A percentile compares a stretch with the other conserved stretches of the same genome.
Conservation (phyloP, 495 filamentous ascomycete species). For the Neohortaea acidophila region DNA sequence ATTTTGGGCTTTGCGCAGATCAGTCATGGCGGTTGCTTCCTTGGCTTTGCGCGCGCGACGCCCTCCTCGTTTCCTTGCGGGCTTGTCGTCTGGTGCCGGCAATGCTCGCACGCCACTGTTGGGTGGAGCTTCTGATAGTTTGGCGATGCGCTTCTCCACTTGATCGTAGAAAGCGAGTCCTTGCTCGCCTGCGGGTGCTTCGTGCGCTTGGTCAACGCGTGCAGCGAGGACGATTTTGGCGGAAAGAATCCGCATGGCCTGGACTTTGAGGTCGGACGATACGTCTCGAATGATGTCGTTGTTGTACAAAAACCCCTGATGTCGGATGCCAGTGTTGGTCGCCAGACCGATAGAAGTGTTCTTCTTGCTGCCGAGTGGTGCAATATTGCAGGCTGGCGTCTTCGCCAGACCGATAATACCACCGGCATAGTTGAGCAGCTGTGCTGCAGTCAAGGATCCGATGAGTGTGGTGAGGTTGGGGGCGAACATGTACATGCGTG, state of each 20-base stretch:
- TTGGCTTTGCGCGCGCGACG: slow-evolving; percentile 86
- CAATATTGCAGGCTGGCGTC: slow-evolving; percentile 82
- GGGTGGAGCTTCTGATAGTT: slow-evolving; percentile 82
- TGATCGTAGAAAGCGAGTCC: slow-evolving; percentile 73
- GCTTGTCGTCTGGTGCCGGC: slow-evolving; percentile 92
- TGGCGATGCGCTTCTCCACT: slow-evolving; percentile 79
- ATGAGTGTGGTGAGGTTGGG: slow-evolving; percentile 89
- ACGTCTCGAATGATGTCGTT: slow-evolving; percentile 74
- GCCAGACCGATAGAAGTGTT: slow-evolving; percentile 75
- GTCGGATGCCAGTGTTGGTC: slow-evolving; percentile 80
- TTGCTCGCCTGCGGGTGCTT: slow-evolving; percentile 61
- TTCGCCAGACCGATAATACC: slow-evolving; percentile 79
- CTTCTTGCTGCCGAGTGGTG: slow-evolving; percentile 80
- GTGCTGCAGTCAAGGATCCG: slow-evolving; percentile 87
- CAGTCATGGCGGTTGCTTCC: slow-evolving; percentile 93
- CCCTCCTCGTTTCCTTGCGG: slow-evolving; percentile 81
- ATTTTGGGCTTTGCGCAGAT: slow-evolving; percentile 91
- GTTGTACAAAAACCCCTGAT: slow-evolving; percentile 88
- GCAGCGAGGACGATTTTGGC: slow-evolving; percentile 86
- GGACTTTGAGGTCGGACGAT: slow-evolving; percentile 71
- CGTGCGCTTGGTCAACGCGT: slow-evolving; percentile 76
- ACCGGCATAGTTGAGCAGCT: slow-evolving; percentile 85
- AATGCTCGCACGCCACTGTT: slow-evolving; percentile 80
- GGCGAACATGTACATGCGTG: slow-evolving; percentile 89
- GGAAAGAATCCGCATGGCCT: slow-evolving; percentile 90